Percentiles rank a stretch among this genome's conserved stretches.
These are phyloP conservation scores for Aaosphaeria arxii DNA, from an alignment of 2,329 filamentous ascomycete species.

Conservation along the genomic window DNA sequence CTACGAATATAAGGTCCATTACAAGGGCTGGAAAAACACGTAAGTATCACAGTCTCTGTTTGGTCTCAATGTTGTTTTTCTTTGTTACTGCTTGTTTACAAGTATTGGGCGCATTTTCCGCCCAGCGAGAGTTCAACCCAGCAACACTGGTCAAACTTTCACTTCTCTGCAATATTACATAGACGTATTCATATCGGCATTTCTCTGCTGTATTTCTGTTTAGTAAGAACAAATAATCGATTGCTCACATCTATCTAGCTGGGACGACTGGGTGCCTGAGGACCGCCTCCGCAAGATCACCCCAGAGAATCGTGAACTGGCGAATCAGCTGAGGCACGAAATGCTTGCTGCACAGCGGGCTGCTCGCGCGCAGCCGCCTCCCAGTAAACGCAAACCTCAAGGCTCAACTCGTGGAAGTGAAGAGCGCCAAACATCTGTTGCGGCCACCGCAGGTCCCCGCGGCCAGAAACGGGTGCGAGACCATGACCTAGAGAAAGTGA, in stretches of 20 bases:
- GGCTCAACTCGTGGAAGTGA: conserved; percentile 72
- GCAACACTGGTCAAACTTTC: no score
- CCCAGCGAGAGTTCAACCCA: no score
- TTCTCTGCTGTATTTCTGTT: no score
- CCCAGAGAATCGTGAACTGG: conserved; percentile 91
- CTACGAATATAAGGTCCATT: conserved; percentile 90
- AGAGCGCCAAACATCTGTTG: conserved; percentile 64
- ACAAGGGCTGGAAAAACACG: conserved; percentile 99
- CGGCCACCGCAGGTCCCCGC: conserved; percentile 52
- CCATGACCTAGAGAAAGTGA: conserved; percentile 77
- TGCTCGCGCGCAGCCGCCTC: conserved; percentile 41
- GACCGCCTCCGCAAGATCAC: conserved; percentile 93
- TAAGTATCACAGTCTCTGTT: conserved; percentile 46
- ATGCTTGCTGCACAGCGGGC: conserved; percentile 57
- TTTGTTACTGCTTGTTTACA: background rate
- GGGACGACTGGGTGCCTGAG: conserved; percentile 97
- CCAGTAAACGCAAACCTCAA: conserved; percentile 55
- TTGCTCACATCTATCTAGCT: conserved; percentile 50
- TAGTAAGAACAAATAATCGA: no score
- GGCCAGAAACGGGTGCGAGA: conserved; percentile 74
- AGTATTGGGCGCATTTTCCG: no score
- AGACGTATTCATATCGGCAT: no score
- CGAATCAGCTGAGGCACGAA: conserved; percentile 68
- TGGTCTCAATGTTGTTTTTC: background rate
- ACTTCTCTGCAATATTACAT: no score